Conservation (phyloP, 2,329 filamentous ascomycete species). For the Aspergillus amoenus region DNA sequence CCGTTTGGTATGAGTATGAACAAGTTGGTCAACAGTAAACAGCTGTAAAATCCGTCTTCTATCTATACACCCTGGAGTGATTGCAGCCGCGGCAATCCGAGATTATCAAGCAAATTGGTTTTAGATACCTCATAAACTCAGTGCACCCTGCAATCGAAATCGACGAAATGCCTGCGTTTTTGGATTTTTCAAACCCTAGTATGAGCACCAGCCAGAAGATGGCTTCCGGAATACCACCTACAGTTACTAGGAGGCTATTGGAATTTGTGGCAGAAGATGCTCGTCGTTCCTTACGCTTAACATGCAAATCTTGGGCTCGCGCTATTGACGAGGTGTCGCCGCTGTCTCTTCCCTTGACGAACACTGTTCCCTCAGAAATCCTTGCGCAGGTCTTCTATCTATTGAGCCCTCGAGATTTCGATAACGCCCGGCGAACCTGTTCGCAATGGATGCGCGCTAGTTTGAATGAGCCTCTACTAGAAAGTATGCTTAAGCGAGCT, state of each 20-base stretch:
- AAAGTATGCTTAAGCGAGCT: constrained; percentile 54
- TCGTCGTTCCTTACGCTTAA: constrained; percentile 28
- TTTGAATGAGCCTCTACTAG: constrained; percentile 52
- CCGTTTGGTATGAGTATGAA: constrained; percentile 1
- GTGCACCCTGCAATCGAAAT: background rate
- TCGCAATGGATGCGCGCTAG: constrained; percentile 60
- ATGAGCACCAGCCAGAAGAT: background rate
- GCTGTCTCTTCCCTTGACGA: constrained; percentile 29
- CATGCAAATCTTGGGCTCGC: constrained; percentile 36
- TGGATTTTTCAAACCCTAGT: background rate
- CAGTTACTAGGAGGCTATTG: constrained; percentile 12
- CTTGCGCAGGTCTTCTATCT: constrained; percentile 48
- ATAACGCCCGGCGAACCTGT: constrained; percentile 61
- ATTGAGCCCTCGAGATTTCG: constrained; percentile 53
- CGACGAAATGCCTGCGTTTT: background rate
- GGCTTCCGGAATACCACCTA: constrained; percentile 1
- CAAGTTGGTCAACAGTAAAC: background rate
- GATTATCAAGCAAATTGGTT: background rate
- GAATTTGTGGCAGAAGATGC: constrained; percentile 9
- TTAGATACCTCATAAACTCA: background rate
- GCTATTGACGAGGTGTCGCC: constrained; percentile 25
- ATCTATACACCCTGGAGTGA: background rate
- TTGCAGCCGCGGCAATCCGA: background rate
- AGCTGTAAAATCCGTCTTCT: background rate
- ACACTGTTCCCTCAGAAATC: constrained; percentile 49